phyloP scores from a whole-genome alignment of 352 stramenopile genomes.

The Pythium sp. region DNA sequence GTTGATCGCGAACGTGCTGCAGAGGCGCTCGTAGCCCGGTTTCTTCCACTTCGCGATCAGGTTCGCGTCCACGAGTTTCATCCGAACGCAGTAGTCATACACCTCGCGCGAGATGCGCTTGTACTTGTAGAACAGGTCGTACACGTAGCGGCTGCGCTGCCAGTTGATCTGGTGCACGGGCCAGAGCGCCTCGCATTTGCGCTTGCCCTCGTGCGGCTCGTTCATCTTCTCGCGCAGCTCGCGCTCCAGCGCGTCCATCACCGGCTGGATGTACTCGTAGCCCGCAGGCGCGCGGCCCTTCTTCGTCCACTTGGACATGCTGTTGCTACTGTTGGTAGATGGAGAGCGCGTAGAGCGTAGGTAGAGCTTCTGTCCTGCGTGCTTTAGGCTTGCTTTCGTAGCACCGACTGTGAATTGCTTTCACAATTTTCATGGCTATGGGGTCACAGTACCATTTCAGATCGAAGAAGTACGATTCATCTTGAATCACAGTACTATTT shows the following conservation, averaged over 20 bases:
- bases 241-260: conserved; percentile 95
- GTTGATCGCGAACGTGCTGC: conserved; percentile 99
- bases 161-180: conserved; percentile 99
- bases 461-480: background rate
- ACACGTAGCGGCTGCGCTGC: conserved; percentile 98
- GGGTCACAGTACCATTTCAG: background rate
- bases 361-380: no score
- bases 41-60: conserved; percentile 99
- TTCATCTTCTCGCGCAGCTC: conserved; percentile 98
- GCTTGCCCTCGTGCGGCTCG: conserved; percentile 96
- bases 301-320: conserved; percentile 88
- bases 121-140: conserved; percentile 99
- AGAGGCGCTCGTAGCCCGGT: conserved; percentile 97
- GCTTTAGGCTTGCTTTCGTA: no score
- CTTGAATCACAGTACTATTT: no score
- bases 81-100: conserved; percentile 97
- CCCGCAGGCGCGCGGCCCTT: conserved; percentile 87
- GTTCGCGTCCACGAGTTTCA: conserved; percentile 94
- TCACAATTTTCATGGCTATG: no score
- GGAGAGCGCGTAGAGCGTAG: background rate
- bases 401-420: no score
- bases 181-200: conserved; percentile 98
- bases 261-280: conserved; percentile 94
- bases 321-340: background rate
- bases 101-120: conserved; percentile 93